phyloP scores from a whole-genome alignment of 2,329 filamentous ascomycete species.

The Scedosporium aurantiacum region DNA sequence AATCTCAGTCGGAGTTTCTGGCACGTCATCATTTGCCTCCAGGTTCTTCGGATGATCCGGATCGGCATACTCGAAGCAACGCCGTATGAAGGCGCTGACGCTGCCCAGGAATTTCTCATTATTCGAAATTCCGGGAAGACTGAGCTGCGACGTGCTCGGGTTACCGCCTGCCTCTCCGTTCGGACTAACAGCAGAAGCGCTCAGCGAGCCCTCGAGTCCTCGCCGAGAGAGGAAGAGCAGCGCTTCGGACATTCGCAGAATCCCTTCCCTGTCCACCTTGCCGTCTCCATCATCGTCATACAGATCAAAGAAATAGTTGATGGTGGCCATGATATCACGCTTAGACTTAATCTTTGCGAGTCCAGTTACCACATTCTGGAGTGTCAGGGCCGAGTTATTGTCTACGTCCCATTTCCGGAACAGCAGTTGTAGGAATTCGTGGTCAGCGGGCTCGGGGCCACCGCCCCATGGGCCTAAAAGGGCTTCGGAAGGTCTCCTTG shows the following conservation, averaged over 20 bases:
- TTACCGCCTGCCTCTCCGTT: constrained; percentile 27
- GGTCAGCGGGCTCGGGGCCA: constrained; percentile 65
- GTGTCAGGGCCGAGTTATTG: constrained; percentile 61
- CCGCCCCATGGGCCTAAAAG: constrained; percentile 40
- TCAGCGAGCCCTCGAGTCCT: constrained; percentile 66
- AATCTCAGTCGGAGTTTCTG: constrained; percentile 17
- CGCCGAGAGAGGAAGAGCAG: constrained; percentile 83
- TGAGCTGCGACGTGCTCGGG: constrained; percentile 20
- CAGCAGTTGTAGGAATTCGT: constrained; percentile 84
- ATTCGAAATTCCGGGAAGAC: constrained; percentile 43
- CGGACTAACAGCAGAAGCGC: constrained; percentile 44
- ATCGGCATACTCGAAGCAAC: constrained; percentile 97
- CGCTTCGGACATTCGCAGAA: constrained; percentile 86
- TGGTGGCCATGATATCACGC: constrained; percentile 93
- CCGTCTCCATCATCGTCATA: constrained; percentile 91
- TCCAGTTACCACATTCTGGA: constrained; percentile 87
- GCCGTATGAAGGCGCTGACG: constrained; percentile 87
- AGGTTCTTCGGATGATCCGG: constrained; percentile 66
- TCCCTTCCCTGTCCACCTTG: constrained; percentile 87
- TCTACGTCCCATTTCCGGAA: constrained; percentile 84
- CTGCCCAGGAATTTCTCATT: constrained; percentile 88
- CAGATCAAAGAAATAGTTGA: constrained; percentile 94
- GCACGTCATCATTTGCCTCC: constrained; percentile 21
- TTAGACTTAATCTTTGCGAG: constrained; percentile 86
- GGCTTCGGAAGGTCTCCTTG: constrained; percentile 28